Conservation (phyloP, 2,329 filamentous ascomycete genomes). For the Drechslerella dactyloides region DNA sequence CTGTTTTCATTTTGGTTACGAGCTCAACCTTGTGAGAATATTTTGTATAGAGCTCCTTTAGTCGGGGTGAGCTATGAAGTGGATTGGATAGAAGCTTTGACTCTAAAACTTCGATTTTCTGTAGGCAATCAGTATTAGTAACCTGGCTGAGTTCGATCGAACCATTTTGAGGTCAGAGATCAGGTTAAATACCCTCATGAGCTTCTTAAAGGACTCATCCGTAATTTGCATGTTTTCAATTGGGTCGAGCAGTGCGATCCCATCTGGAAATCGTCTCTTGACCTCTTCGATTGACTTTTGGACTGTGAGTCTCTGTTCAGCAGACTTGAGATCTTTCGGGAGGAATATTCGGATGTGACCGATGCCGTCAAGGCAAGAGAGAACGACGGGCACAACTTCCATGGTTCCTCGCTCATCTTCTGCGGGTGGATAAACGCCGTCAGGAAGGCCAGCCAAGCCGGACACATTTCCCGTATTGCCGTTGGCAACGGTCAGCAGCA, state of each 20-base stretch:
- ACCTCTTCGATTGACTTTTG: conserved; percentile 77
- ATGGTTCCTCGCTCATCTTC: conserved; percentile 72
- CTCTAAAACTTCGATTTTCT: conserved; percentile 97
- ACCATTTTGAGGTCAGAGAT: not conserved
- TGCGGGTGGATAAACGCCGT: conserved; percentile 61
- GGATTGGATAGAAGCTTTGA: conserved; percentile 87
- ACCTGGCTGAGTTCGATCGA: not conserved
- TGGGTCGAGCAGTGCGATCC: conserved; percentile 84
- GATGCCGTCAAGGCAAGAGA: conserved; percentile 84
- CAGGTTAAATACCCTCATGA: conserved; percentile 67
- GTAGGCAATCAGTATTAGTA: conserved; percentile 52
- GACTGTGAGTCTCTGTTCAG: conserved; percentile 72
- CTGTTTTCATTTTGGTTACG: conserved; percentile 78
- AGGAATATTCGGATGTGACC: conserved; percentile 83
- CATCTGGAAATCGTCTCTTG: conserved; percentile 86
- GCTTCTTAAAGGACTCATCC: conserved; percentile 90
- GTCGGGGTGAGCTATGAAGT: conserved; percentile 83
- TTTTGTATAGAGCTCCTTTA: conserved; percentile 83
- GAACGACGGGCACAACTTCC: conserved; percentile 82
- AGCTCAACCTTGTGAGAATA: conserved; percentile 82
- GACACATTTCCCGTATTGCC: conserved; percentile 66
- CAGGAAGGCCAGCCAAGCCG: conserved; percentile 62
- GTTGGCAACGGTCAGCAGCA: conserved; percentile 71
- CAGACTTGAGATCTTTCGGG: conserved; percentile 74
- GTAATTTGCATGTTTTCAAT: conserved; percentile 95